Percentiles rank a stretch among this genome's conserved stretches.
phyloP scores from a whole-genome alignment of 2,329 filamentous ascomycete species.

The Lomentospora prolificans region DNA sequence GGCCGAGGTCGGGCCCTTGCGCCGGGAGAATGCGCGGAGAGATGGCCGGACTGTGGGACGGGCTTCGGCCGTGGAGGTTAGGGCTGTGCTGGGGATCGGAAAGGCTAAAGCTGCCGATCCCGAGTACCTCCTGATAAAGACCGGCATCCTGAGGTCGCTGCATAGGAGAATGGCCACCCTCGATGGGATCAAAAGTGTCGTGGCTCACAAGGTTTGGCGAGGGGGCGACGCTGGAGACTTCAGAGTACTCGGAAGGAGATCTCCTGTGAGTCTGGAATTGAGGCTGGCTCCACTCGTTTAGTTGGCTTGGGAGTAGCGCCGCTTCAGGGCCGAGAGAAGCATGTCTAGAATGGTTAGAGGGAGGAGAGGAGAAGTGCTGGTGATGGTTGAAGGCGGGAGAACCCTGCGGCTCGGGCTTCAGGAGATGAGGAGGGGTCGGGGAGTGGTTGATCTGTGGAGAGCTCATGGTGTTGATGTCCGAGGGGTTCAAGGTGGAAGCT shows the following conservation, averaged over 20 bases:
- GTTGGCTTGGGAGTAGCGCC: constrained; percentile 42
- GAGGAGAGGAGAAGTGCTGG: constrained; percentile 43
- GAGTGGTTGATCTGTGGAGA: constrained; percentile 46
- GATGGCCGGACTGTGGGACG: constrained; percentile 63
- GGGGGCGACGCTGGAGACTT: constrained; percentile 75
- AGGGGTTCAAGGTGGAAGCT: constrained; percentile 26
- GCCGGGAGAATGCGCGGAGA: constrained; percentile 52
- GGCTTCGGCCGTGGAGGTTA: constrained; percentile 62
- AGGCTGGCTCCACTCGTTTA: constrained; percentile 41
- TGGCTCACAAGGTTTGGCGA: constrained; percentile 73
- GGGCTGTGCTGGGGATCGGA: constrained; percentile 59
- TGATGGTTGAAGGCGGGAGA: constrained; percentile 47
- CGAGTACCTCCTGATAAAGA: constrained; percentile 19
- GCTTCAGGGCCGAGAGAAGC: constrained; percentile 48
- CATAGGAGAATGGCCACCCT: constrained; percentile 68
- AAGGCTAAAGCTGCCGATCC: constrained; percentile 71
- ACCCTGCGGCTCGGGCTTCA: constrained; percentile 37
- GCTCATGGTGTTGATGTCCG: constrained; percentile 41
- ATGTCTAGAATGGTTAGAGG: constrained; percentile 43
- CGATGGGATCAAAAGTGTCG: constrained; percentile 67
- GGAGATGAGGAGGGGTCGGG: constrained; percentile 45
- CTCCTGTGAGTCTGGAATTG: constrained; percentile 76
- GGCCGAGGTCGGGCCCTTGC: constrained; percentile 41
- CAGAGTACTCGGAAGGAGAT: constrained; percentile 82
- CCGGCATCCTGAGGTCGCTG: constrained; percentile 63